Evolutionary conservation across 768 basidiomycete genomes (phyloP), one percentile per base, ranked within the genome.

Genomic region (Mycena amicta): DNA sequence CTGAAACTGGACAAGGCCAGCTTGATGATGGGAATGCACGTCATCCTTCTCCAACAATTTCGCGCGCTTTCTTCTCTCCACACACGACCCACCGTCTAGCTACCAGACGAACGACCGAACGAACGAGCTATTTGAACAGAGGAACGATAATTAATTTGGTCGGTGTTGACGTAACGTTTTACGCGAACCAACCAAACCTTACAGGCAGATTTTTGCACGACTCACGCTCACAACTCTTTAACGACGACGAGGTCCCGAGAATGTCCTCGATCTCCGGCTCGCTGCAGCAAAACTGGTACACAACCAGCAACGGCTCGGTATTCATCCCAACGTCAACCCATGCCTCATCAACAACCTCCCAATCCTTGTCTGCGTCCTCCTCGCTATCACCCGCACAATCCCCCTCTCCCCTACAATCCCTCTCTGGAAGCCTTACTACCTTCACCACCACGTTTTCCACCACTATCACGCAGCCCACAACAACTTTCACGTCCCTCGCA

Each of bases 221-320:
- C n/a, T n/a, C n/a, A n/a, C n/a, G n/a, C n/a, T n/a, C n/a, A 26
- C 26, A 4, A 49, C 5, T 6, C 22, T 49, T 49, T 28, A 25
- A 27, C 27, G 47, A 49, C 47, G 33, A 37, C 33, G 33, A 37
- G 18, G 5, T 28, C 6, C n/a, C 26, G 47, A 49, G 8, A 12
- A 25, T 26, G 26, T 12, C 25, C 22, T 22, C 12, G 47, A 4
- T 12, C 22, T 28, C 4, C 25, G 25, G 46, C 20, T 52, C 50
- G 23, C 20, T 29, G 13, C 58, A 57, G 30, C 49, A 64, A n/a
- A 52, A 57, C 37, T 64, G 62, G 62, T 64, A 31, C 11, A 64
- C 62, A 3, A 64, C 62, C 12, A 58, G 52, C 45, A 64, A 64
- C 33, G 62, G 62, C 28, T 60, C 59, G 18, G 62, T 64, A 23